Base-by-base conservation (phyloP, 805 yeast genomes). In the Candida silvicultrix region DNA sequence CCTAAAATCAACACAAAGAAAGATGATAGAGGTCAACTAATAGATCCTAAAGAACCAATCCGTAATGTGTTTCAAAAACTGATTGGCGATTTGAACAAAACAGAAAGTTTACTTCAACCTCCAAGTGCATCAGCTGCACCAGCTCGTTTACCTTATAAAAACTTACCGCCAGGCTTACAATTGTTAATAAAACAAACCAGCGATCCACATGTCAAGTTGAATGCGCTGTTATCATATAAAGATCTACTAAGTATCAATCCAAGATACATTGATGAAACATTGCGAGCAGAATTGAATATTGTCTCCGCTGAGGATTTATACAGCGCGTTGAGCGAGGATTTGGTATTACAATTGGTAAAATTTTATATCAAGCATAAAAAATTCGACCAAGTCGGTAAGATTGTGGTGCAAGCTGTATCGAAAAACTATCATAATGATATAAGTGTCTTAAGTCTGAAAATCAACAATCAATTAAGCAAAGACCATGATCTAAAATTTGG, bases 161-260 rank as follows among this genome's bases (percentile, higher is more conserved):
- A 12, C 5, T 14, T 28, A 10, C 56, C 51, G 9, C 38, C 35
- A 14, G 14, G 38, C 1, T 38, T 54, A 12, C 23, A 34, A 8
- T 3, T 4, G 1, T 34, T 36, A 10, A 28, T 53, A 16, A 18
- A 40, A 4, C 40, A 38, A 8, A 38, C 48, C 2, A 50, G 54
- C 21, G 60, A 57, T 40, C 37, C 48, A 1, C 61, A 57, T 44
- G 44, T 49, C 15, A 50, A 48, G n/a, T 40, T 57, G 3, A 43
- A 44, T 6, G 38, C 42, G 2, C 15, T 57, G 18, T 37, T 57
- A 16, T 25, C 35, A 12, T 49, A 46, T 35, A 40, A 45, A 12
- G 44, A 50, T 3, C 49, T 49, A 0, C 35, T 51, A 7, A 48
- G 48, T 9, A 23, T 57, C 7, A 45, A 44, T 29, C 36, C 40